phyloP scores from a whole-genome alignment of 306 rosid species.

The Boehmeria nivea region DNA sequence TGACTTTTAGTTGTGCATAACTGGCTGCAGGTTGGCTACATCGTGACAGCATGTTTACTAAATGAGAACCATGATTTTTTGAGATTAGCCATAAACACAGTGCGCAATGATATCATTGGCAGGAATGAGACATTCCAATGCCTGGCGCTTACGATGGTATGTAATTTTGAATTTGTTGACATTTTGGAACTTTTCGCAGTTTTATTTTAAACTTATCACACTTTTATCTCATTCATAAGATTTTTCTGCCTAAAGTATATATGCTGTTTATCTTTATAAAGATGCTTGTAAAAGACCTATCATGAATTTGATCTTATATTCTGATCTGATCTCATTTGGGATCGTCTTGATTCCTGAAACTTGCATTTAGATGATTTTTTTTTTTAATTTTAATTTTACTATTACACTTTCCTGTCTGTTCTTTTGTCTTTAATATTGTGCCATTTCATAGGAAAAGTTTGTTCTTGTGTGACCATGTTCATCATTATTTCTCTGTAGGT shows the following conservation, averaged over 20 bases:
- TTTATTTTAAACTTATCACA: no score
- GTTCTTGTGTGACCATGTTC: conserved; percentile 13
- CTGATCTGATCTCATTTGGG: conserved; percentile 1
- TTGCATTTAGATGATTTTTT: conserved; percentile 8
- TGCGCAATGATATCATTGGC: conserved; percentile 97
- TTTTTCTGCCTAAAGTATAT: conserved; percentile 3
- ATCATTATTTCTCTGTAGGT: conserved; percentile 48
- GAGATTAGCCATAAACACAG: conserved; percentile 95
- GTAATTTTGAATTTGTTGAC: conserved; percentile 24
- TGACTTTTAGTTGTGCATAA: conserved; percentile 25
- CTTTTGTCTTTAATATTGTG: conserved; percentile 7
- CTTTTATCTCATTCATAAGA: no score
- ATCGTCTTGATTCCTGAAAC: not conserved
- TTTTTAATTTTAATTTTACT: not conserved
- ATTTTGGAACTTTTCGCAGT: conserved; percentile 2
- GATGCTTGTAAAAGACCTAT: conserved; percentile 1
- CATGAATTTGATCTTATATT: not conserved
- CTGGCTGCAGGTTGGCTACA: conserved; percentile 94
- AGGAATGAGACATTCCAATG: conserved; percentile 98
- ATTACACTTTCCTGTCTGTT: conserved; percentile 2
- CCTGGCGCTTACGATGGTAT: conserved; percentile 96
- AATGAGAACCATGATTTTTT: conserved; percentile 99
- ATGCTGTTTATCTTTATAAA: not conserved
- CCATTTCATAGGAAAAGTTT: conserved; percentile 9
- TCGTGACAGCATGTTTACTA: conserved; percentile 87